Percentiles rank a stretch among this genome's conserved stretches.
Conservation (phyloP, 371 early-diverging fungal species). For the Lichtheimia hyalospora region DNA sequence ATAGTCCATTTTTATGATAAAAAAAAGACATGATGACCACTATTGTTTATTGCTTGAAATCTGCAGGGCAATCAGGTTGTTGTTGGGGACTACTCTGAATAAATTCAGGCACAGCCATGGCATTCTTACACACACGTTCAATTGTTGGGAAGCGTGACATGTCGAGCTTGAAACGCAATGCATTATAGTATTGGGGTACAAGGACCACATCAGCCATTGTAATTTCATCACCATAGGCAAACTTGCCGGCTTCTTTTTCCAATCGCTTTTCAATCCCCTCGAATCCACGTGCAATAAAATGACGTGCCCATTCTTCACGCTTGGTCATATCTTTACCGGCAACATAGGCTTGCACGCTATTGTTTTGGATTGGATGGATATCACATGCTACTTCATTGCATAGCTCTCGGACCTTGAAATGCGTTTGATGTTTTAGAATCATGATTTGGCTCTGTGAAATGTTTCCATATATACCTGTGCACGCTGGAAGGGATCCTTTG, state of each 20-base stretch:
- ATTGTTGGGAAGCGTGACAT: slow-evolving; percentile 72
- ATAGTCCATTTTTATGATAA: not conserved
- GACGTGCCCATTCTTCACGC: slow-evolving; percentile 63
- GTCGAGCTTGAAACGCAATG: slow-evolving; percentile 71
- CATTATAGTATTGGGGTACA: slow-evolving; percentile 84
- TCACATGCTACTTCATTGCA: slow-evolving; percentile 75
- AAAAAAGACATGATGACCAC: not conserved
- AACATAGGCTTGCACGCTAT: slow-evolving; percentile 66
- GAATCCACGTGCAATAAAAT: slow-evolving; percentile 67
- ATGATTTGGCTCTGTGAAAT: no score
- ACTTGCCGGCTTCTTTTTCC: slow-evolving; percentile 55
- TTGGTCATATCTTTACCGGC: slow-evolving; percentile 49
- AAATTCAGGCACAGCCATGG: slow-evolving; percentile 68
- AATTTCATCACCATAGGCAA: slow-evolving; percentile 79
- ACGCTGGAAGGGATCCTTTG: slow-evolving; percentile 63
- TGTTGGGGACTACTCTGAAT: slow-evolving; percentile 63
- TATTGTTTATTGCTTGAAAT: slow-evolving; percentile 24
- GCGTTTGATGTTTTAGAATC: no score
- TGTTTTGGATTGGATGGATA: slow-evolving; percentile 89
- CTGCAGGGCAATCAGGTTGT: slow-evolving; percentile 76
- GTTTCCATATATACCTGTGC: slow-evolving; percentile 64
- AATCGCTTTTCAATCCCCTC: not conserved
- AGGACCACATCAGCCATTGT: slow-evolving; percentile 86
- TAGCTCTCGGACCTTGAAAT: slow-evolving; percentile 54
- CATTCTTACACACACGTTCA: slow-evolving; percentile 48